phyloP scores from a whole-genome alignment of 768 basidiomycete species.

The Roridomyces roridus region DNA sequence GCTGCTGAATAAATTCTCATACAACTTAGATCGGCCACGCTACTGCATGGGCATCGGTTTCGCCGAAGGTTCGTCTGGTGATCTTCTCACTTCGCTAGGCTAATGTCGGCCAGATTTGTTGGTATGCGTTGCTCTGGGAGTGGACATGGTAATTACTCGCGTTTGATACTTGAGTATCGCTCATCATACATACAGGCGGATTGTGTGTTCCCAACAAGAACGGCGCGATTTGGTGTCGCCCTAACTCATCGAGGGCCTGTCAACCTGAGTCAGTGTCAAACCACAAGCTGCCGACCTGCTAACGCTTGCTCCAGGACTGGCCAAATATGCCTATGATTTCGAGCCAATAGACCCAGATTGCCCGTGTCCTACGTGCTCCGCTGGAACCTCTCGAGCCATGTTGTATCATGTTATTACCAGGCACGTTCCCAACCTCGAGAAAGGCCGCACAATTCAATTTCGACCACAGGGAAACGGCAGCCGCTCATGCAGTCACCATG shows the following conservation, averaged over 20 bases:
- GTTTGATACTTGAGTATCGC: neutral
- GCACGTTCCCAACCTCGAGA: conserved; percentile 85
- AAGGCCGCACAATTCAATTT: too few relatives aligned
- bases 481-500: conserved; percentile 68
- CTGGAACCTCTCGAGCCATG: conserved; percentile 71
- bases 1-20: too few relatives aligned
- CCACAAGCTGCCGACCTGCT: neutral
- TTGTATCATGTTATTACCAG: conserved; percentile 78
- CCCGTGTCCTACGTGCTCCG: conserved; percentile 85
- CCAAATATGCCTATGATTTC: conserved; percentile 74
- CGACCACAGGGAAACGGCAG: too few relatives aligned
- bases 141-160: conserved; percentile 74
- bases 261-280: conserved; percentile 74
- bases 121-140: conserved; percentile 89
- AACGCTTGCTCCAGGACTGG: conserved; percentile 52
- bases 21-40: conserved; percentile 67
- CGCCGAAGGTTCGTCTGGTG: conserved; percentile 71
- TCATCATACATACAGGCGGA: conserved; percentile 63
- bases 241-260: conserved; percentile 82
- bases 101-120: conserved; percentile 65
- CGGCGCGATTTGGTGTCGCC: conserved; percentile 90
- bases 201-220: conserved; percentile 92
- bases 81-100: neutral
- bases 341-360: conserved; percentile 76
- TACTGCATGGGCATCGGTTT: conserved; percentile 95